Percentiles rank a stretch among this genome's conserved stretches.
Conservation (phyloP, 345 rosid genomes). For the Rubroshorea leprosula region DNA sequence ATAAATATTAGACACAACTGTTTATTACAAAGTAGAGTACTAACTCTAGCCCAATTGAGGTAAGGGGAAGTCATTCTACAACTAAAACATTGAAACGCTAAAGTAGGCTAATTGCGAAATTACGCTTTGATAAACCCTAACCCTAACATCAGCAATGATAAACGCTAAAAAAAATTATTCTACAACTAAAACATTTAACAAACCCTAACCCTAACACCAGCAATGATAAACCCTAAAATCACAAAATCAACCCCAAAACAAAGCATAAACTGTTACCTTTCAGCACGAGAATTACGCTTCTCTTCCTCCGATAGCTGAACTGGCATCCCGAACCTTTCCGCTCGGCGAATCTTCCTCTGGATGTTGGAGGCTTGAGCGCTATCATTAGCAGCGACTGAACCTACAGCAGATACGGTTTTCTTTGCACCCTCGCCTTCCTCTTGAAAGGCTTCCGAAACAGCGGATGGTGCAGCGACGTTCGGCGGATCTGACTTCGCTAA, state of each 20-base stretch:
- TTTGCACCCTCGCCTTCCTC: slow-evolving; percentile 34
- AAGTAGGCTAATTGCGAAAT: no score
- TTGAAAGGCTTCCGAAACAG: slow-evolving; percentile 14
- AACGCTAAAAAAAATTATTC: neutral
- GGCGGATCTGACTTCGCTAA: slow-evolving; percentile 28
- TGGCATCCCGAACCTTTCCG: slow-evolving; percentile 83
- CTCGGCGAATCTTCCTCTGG: slow-evolving; percentile 85
- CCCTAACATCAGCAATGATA: neutral
- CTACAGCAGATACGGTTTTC: slow-evolving; percentile 15
- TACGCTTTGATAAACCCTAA: slow-evolving; percentile 24
- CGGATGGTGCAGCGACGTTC: slow-evolving; percentile 9
- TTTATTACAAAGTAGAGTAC: no score
- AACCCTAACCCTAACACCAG: slow-evolving; percentile 4
- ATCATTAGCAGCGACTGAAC: slow-evolving; percentile 22
- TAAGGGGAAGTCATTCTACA: no score
- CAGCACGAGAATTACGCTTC: slow-evolving; percentile 91
- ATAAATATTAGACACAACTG: no score
- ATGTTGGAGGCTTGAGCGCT: slow-evolving; percentile 36
- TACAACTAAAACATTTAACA: no score
- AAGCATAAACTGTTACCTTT: slow-evolving; percentile 38
- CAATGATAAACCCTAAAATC: neutral
- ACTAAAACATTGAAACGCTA: no score
- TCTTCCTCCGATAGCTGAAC: slow-evolving; percentile 79
- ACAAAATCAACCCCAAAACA: neutral
- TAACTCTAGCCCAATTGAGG: no score